Percentiles rank a stretch among this genome's conserved stretches.
These are phyloP conservation scores for Elaeis oleifera DNA, from an alignment of 202 grass and related monocot genomes.

Conservation along the genomic window DNA sequence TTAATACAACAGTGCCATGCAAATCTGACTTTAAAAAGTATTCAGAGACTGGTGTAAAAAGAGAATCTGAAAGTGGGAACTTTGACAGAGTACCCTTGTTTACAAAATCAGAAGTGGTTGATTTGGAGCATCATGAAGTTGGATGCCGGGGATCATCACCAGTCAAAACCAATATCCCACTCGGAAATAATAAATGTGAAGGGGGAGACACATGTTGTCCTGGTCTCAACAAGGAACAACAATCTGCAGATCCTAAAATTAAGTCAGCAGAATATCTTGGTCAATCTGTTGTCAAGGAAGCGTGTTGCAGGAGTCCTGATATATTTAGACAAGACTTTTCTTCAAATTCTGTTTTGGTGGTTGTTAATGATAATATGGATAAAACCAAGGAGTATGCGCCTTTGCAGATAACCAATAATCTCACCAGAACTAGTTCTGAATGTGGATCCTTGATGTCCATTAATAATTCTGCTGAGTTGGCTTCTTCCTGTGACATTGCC, in stretches of 20 bases:
- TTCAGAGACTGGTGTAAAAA: background rate
- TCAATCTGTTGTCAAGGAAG: background rate
- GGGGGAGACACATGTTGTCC: conserved; percentile 1
- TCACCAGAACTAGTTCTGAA: conserved; percentile 21
- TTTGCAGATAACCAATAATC: conserved; percentile 15
- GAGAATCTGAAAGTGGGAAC: conserved; percentile 7
- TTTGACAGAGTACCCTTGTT: background rate
- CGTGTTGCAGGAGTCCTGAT: conserved; percentile 11
- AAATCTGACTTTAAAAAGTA: background rate
- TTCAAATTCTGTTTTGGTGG: conserved; percentile 15
- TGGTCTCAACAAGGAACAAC: conserved; percentile 25
- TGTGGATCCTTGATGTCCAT: conserved; percentile 25
- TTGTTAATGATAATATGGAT: conserved; percentile 12
- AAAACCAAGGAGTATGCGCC: conserved; percentile 19
- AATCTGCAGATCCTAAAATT: conserved; percentile 15
- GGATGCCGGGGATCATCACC: background rate
- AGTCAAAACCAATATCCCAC: background rate
- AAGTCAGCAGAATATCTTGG: conserved; percentile 4
- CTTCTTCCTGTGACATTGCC: conserved; percentile 16
- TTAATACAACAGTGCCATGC: background rate
- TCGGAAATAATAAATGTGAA: conserved; percentile 1
- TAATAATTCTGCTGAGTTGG: conserved; percentile 32
- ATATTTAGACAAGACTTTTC: conserved; percentile 11
- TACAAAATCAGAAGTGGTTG: background rate
- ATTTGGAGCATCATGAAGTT: background rate